Base-by-base conservation (phyloP, 805 yeast genomes). In the Zygosaccharomyces lentus region DNA sequence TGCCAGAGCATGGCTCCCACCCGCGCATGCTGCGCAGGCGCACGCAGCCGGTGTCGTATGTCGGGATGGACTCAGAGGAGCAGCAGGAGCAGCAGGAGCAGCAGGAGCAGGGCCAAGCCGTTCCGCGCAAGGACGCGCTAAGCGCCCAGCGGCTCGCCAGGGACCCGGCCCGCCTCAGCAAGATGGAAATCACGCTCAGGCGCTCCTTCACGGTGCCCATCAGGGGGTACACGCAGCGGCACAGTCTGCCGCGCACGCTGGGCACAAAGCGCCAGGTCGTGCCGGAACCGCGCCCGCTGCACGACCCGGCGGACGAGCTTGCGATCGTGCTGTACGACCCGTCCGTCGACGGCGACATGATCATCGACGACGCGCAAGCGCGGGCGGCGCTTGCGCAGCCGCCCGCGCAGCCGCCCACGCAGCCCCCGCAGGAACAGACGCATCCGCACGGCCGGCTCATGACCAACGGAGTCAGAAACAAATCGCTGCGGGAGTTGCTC, bases 291-390 rank as follows among this genome's bases (percentile, higher is more conserved):
- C 70, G 89, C 47, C 95, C 99, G 1, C 72, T 93, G n/a, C 95
- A 91, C 62, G 99, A 93, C 67, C 99, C 99, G 0, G 75, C 83
- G 36, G 89, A 84, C 50, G 97, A 93, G 62, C 82, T 87, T 57
- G 97, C 99, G 2, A 87, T 93, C 45, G 97, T 93, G 1, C 71
- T 93, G 37, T 93, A 88, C 59, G 99, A 93, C 64, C 99, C 99
- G 0, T 87, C 98, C 0, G 82, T 91, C 2, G 98, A 93, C 59
- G 76, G 70, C n/a, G 62, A 64, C 32, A 66, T 65, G 53, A 43
- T 49, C 44, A 53, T 49, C 37, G 51, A 52, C 32, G 56, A 56
- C 35, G 45, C 49, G 10, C n/a, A n/a, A n/a, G n/a, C n/a, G n/a
- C n/a, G n/a, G n/a, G 32, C 32, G 15, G 45, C 50, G 2, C 15